Evolutionary conservation across 2,329 filamentous ascomycete genomes (phyloP), one percentile per base, ranked within the genome.

Genomic region (Nannizziopsis barbatae): DNA sequence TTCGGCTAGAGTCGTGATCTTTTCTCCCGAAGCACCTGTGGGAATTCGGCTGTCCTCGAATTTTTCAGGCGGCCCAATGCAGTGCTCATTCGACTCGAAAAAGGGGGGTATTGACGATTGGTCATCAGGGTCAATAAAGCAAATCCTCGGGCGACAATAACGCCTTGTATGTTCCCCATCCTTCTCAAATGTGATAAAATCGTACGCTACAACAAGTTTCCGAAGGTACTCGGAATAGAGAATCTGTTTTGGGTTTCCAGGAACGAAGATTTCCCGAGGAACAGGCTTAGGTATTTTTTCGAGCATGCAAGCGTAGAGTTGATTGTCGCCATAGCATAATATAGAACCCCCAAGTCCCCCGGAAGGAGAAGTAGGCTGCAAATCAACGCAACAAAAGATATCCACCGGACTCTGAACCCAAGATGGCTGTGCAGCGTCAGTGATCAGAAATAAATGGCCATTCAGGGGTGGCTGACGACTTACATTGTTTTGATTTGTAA

Each of bases 191-290:
- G 61, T 57, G 2, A 55, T 57, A 15, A 55, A 55, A 33, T 58
- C 62, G 51, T 69, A 75, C 17, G 72, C 72, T 10, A 75, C 69
- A 30, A 79, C 67, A 22, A 79, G 63, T 51, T 68, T 70, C 10
- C 66, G 64, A 8, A 75, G 58, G 43, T 65, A 61, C 10, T 62
- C 57, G 8, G 73, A 70, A 57, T 74, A 75, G 8, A 67, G 59
- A 8, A 75, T 48, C 49, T 64, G 65, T 53, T 58, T 65, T 7
- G 70, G 67, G 14, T 62, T 65, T n/a, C 69, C 70, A 36, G 64
- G 63, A 10, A 71, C 45, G 18, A 58, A 56, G 27, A 69, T 64
- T 12, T 63, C 62, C 31, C 67, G 63, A 8, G 69, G 65, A 27
- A 73, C 62, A 35, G 64, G 60, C 52, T 65, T 69, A 40, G 62